Evolutionary conservation across 1,284 basidiomycete species (phyloP), one percentile per base, ranked within the genome.

Genomic region (Sanghuangporus sanghuang): DNA sequence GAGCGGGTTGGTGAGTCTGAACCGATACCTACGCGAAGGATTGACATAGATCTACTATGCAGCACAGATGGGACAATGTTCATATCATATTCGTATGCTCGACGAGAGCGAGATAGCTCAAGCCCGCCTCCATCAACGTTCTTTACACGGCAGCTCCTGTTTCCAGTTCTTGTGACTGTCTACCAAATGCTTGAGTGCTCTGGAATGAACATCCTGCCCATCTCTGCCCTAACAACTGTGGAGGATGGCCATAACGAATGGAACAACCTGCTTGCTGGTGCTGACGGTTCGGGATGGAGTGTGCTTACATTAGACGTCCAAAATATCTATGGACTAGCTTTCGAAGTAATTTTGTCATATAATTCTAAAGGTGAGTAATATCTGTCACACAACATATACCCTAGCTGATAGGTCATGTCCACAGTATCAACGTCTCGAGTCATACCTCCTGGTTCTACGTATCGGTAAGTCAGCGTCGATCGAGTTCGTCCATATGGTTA

Each of bases 131-230:
- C 77, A 2, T 76, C 82, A 18, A 77, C 81, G 63, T 96, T 98
- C 74, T 85, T 93, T 73, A 87, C 92, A 9, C 87, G 96, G 32
- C 90, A 91, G 66, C 74, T 97, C 59, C 85, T 88, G 14, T 91
- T 94, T 71, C 90, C 93, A 6, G 81, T 98, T 64, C 81, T 92
- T 68, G 89, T 97, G 64, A 96, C 93, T 0, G 95, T 98, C 2
- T 96, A 96, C 71, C 91, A 93, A 66, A 95, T 95, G 77, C 82
- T 98, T 46, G 92, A 95, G 71, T 93, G 90, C 70, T 83, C 88
- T 65, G 81, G 81, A 39, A 87, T 97, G 83, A 89, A 92, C 68
- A 79, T 96, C 62, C 76, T 92, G 38, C 85, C 87, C 42, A 85
- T 85, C 69, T 80, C 81, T 42, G 70, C 78, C n/a, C 54, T 64